Percentiles rank a stretch among this genome's conserved stretches.
Evolutionary conservation across 2,329 filamentous ascomycete genomes (phyloP).

Genomic region (Colletotrichum spaethianum): DNA sequence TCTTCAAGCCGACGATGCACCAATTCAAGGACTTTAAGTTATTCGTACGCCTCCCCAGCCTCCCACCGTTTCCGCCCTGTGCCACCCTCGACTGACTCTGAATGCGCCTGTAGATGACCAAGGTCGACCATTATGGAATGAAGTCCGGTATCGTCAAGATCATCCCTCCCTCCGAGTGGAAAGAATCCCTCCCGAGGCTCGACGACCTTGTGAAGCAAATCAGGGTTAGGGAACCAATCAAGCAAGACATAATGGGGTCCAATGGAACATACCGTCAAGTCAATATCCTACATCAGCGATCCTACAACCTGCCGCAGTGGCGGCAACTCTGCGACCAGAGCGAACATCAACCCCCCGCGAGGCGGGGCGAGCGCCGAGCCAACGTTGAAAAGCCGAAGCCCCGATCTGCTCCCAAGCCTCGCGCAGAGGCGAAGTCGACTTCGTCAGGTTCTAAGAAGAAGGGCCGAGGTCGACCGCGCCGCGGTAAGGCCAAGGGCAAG

Average conservation of each 20-base stretch:
- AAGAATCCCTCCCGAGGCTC: slow-evolving; percentile 81
- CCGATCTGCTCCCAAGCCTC: slow-evolving; percentile 53
- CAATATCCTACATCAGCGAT: slow-evolving; percentile 95
- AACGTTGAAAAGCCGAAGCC: slow-evolving; percentile 68
- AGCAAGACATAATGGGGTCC: slow-evolving; percentile 96
- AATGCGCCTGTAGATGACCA: slow-evolving; percentile 71
- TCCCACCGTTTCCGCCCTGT: slow-evolving; percentile 14
- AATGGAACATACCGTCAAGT: slow-evolving; percentile 97
- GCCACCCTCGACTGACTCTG: slow-evolving; percentile 47
- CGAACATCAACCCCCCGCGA: slow-evolving; percentile 94
- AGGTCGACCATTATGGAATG: slow-evolving; percentile 96
- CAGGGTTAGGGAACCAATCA: slow-evolving; percentile 96
- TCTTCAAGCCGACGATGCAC: slow-evolving; percentile 95
- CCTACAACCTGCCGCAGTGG: slow-evolving; percentile 98
- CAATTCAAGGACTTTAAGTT: slow-evolving; percentile 95
- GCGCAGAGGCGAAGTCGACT: slow-evolving; percentile 42
- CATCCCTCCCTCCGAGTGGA: slow-evolving; percentile 95
- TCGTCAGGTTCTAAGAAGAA: slow-evolving; percentile 56
- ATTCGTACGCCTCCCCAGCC: slow-evolving; percentile 73
- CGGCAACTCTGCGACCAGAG: slow-evolving; percentile 92
- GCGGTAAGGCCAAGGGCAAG: slow-evolving; percentile 54
- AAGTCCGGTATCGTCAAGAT: slow-evolving; percentile 97
- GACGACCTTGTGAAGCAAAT: slow-evolving; percentile 92
- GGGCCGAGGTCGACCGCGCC: slow-evolving; percentile 56
- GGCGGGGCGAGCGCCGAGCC: slow-evolving; percentile 84